phyloP scores from a whole-genome alignment of 2,329 filamentous ascomycete genomes.

The Zymoseptoria brevis region DNA sequence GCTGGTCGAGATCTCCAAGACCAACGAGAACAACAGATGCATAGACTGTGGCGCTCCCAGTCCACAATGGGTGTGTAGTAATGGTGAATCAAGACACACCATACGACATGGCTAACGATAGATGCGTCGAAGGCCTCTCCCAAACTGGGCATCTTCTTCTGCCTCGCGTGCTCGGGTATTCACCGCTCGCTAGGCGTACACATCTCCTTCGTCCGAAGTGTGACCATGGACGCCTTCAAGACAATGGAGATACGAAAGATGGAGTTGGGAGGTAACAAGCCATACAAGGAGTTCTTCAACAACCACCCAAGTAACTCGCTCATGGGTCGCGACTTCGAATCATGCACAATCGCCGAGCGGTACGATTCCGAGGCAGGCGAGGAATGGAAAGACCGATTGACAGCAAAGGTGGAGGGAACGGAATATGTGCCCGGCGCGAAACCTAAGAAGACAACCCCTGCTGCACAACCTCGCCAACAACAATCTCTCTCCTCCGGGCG shows the following conservation, averaged over 20 bases:
- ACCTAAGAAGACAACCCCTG: slow-evolving; percentile 12
- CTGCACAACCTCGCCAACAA: slow-evolving; percentile 17
- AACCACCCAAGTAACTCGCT: slow-evolving; percentile 39
- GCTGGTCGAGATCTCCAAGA: slow-evolving; percentile 87
- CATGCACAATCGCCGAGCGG: slow-evolving; percentile 79
- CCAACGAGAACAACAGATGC: slow-evolving; percentile 79
- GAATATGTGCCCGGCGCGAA: slow-evolving; percentile 62
- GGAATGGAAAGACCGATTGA: slow-evolving; percentile 87
- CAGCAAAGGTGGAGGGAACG: slow-evolving; percentile 76
- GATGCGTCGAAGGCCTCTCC: slow-evolving; percentile 55
- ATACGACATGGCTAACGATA: slow-evolving; percentile 3
- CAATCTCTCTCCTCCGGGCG: slow-evolving; percentile 16
- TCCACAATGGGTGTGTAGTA: slow-evolving; percentile 80
- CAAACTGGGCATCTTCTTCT: slow-evolving; percentile 98
- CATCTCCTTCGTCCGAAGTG: slow-evolving; percentile 94
- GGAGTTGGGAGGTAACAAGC: slow-evolving; percentile 82
- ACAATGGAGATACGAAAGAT: slow-evolving; percentile 85
- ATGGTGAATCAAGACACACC: not conserved
- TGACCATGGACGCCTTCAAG: slow-evolving; percentile 99
- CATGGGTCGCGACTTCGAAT: slow-evolving; percentile 58
- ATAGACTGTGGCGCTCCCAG: slow-evolving; percentile 93
- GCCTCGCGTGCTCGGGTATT: slow-evolving; percentile 87
- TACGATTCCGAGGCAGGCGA: slow-evolving; percentile 87
- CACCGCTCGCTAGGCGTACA: slow-evolving; percentile 94
- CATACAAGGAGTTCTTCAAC: slow-evolving; percentile 83